Base-by-base conservation (phyloP, 2,329 filamentous ascomycete species). In the Neobulgaria alba region DNA sequence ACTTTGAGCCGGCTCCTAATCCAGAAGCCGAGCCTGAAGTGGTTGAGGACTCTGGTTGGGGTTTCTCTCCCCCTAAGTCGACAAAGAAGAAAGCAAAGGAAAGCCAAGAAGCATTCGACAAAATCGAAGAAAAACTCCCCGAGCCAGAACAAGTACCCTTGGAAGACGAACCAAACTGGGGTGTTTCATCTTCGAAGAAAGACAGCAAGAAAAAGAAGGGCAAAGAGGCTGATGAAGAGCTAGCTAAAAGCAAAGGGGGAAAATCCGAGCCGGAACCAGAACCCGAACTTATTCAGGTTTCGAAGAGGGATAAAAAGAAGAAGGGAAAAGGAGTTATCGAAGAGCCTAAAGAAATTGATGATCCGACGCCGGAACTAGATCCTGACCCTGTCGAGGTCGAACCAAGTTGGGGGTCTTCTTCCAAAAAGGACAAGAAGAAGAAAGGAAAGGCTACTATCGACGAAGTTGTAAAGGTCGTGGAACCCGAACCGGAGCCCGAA, bases 41-140 rank as follows among this genome's bases (percentile, higher is more conserved):
- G 2, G 69, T 71, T 29, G 73, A 72, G 20, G 33, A 35, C n/a
- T 19, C n/a, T 48, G 62, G 63, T 17, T 63, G 53, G 47, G 61
- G 59, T 44, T 71, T 71, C 51, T 59, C 61, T 2, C 56, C 60
- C 45, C 71, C 72, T 51, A 77, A 76, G 55, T 74, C 59, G 38
- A 44, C 49, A 45, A 69, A 64, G 41, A 65, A 67, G 54, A n/a
- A n/a, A n/a, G n/a, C n/a, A n/a, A 68, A 68, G 53, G 60, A 60
- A 53, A 58, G 62, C 31, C 50, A 59, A 53, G 42, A 43, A 7
- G 41, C 51, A 19, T 53, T 57, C 19, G 52, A 57, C 36, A 57
- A 59, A 57, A 38, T 47, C 50, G 43, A 21, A 16, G 18, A 30
- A 5, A 62, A 67, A 46, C n/a, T n/a, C n/a, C 53, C 57, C 33